These are phyloP conservation scores for Tolypocladium guangdongense DNA, from an alignment of 2,329 filamentous ascomycete genomes.

Conservation along the genomic window DNA sequence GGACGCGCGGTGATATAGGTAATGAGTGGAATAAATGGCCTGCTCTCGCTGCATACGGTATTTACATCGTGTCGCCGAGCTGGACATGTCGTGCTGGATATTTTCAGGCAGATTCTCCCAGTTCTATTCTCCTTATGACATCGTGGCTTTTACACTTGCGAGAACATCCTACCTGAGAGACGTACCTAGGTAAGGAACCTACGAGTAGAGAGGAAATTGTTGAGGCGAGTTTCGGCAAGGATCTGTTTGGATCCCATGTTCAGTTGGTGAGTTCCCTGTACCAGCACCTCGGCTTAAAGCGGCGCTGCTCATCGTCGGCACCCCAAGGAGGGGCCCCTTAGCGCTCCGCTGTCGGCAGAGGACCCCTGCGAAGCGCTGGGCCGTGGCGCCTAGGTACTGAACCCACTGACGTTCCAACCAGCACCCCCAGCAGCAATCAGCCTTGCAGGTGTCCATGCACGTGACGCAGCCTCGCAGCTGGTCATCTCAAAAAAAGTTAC, in stretches of 20 bases:
- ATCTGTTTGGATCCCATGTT: background rate
- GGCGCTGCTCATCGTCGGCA: too few species aligned
- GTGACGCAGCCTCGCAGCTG: background rate
- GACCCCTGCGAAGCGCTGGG: background rate
- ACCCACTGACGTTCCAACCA: background rate
- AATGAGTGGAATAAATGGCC: background rate
- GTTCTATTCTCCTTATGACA: background rate
- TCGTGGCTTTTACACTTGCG: background rate
- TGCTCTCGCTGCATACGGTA: background rate
- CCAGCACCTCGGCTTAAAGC: too few species aligned
- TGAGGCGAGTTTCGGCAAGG: background rate
- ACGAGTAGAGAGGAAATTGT: too few species aligned
- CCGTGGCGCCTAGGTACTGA: background rate
- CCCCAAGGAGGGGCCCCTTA: too few species aligned
- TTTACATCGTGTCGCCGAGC: background rate
- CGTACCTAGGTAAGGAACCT: too few species aligned
- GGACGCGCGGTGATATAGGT: too few species aligned
- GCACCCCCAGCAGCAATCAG: too few species aligned
- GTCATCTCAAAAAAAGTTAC: conserved; percentile 10
- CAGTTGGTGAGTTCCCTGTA: background rate
- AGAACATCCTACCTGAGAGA: too few species aligned
- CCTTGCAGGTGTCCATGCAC: too few species aligned
- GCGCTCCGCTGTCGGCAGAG: background rate
- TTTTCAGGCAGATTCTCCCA: background rate
- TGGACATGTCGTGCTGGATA: background rate